These are phyloP conservation scores for Xylaria arbuscula DNA, from an alignment of 2,329 filamentous ascomycete genomes.

Conservation along the genomic window DNA sequence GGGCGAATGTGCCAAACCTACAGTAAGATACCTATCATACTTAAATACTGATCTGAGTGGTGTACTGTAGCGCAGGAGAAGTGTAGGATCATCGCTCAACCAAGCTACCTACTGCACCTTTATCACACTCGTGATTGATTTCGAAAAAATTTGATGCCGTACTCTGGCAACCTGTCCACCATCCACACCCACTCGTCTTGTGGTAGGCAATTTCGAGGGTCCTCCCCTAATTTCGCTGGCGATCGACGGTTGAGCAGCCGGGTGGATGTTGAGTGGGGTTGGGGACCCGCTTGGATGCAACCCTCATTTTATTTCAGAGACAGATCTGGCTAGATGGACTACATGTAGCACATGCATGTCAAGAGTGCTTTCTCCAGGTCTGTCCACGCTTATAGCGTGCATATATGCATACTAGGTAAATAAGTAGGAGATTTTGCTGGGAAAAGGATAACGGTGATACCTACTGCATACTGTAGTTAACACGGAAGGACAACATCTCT, in stretches of 20 bases:
- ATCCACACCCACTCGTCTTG: constrained; percentile 18
- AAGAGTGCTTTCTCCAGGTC: constrained; percentile 13
- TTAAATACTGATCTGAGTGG: not conserved
- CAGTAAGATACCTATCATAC: not conserved
- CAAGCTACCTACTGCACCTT: constrained; percentile 10
- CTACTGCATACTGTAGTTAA: too few relatives aligned
- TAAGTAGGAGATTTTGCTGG: not conserved
- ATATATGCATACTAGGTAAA: not conserved
- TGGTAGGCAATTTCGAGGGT: constrained; percentile 39
- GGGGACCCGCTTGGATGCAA: constrained; percentile 27
- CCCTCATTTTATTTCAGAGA: constrained; percentile 38
- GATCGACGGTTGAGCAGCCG: constrained; percentile 40
- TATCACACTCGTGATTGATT: constrained; percentile 28
- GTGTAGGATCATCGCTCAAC: constrained; percentile 3
- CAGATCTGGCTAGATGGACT: constrained; percentile 29
- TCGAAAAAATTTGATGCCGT: constrained; percentile 25
- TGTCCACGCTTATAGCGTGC: not conserved
- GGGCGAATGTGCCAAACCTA: not conserved
- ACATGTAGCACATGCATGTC: constrained; percentile 3
- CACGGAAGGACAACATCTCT: too few relatives aligned
- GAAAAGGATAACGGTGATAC: not conserved
- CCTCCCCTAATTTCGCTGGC: constrained; percentile 39
- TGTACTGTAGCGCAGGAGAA: not conserved
- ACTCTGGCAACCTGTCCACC: constrained; percentile 20
- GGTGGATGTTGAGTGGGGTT: constrained; percentile 18